Percentiles rank a stretch among this genome's conserved stretches.
phyloP scores from a whole-genome alignment of 23 red algal genomes.

The Pyropia haitanensis region DNA sequence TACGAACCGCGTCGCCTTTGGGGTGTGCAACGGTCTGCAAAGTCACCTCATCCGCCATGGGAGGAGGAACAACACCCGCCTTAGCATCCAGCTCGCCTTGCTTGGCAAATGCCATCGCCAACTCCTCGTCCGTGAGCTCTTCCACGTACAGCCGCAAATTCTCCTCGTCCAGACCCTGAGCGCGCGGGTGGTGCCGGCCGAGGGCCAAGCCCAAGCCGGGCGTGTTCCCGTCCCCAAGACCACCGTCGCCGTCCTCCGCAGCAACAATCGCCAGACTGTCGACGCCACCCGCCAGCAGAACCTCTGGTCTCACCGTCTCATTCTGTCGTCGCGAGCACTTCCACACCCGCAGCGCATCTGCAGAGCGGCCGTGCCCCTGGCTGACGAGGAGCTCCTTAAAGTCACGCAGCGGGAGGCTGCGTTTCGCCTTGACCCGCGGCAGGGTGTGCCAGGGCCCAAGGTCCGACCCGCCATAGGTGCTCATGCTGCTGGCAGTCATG shows the following conservation, averaged over 20 bases:
- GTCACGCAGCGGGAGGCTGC: conserved; percentile 38
- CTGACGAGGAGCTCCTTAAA: conserved; percentile 54
- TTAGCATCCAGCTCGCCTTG: conserved; percentile 14
- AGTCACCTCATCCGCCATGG: conserved; percentile 4
- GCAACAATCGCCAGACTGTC: conserved; percentile 46
- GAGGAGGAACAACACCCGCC: conserved; percentile 6
- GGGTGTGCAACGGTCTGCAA: neutral
- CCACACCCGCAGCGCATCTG: conserved; percentile 52
- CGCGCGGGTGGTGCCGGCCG: conserved; percentile 20
- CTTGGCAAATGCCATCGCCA: conserved; percentile 1
- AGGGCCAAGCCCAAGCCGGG: conserved; percentile 26
- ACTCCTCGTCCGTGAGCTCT: conserved; percentile 5
- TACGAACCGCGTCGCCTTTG: conserved; percentile 10
- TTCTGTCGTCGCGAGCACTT: conserved; percentile 57
- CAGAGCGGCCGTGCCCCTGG: conserved; percentile 33
- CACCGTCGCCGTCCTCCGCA: conserved; percentile 18
- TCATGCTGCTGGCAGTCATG: conserved; percentile 41
- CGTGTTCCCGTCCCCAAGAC: conserved; percentile 3
- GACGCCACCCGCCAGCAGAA: conserved; percentile 60
- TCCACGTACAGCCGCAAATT: conserved; percentile 53
- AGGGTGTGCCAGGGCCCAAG: conserved; percentile 55
- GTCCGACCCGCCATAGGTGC: conserved; percentile 44
- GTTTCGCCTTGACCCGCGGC: conserved; percentile 33
- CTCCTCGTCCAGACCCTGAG: conserved; percentile 35
- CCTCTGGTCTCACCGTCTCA: conserved; percentile 52